Evolutionary conservation across 2,329 filamentous ascomycete genomes (phyloP).

Genomic region (Phaeosphaeriaceae sp.): DNA sequence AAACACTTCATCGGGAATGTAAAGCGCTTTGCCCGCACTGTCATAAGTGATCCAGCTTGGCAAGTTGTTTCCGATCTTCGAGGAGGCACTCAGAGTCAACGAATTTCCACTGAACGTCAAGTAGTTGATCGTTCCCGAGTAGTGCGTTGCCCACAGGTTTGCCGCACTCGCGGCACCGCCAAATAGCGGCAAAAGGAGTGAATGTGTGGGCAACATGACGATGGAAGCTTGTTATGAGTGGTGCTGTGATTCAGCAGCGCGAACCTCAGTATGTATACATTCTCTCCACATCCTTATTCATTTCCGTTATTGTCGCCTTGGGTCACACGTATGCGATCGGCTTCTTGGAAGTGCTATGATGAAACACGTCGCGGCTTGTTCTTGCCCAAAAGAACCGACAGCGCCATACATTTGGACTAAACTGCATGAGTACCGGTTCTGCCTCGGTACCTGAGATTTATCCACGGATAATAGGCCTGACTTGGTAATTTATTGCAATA

Average conservation of each 20-base stretch:
- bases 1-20: slow-evolving; percentile 38
- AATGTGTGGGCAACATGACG: slow-evolving; percentile 30
- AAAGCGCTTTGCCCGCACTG: slow-evolving; percentile 29
- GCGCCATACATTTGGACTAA: slow-evolving; percentile 10
- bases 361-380: slow-evolving; percentile 18
- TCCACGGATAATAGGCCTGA: slow-evolving; percentile 18
- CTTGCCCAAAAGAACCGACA: slow-evolving; percentile 10
- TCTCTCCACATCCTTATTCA: slow-evolving; percentile 5
- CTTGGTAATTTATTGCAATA: slow-evolving; percentile 20
- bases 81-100: slow-evolving; percentile 28
- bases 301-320: slow-evolving; percentile 10
- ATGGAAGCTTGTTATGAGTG: background rate
- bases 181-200: slow-evolving; percentile 34
- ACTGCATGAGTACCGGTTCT: slow-evolving; percentile 8
- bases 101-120: slow-evolving; percentile 32
- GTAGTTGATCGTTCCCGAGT: slow-evolving; percentile 38
- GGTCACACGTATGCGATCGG: slow-evolving; percentile 17
- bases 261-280: slow-evolving; percentile 16
- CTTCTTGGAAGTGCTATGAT: slow-evolving; percentile 14
- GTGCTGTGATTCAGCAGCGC: background rate
- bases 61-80: slow-evolving; percentile 28
- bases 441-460: slow-evolving; percentile 7
- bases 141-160: slow-evolving; percentile 40
- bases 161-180: slow-evolving; percentile 32
- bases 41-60: slow-evolving; percentile 44